Conservation (phyloP, 2,329 filamentous ascomycete species). For the Coniochaeta prunicola region DNA sequence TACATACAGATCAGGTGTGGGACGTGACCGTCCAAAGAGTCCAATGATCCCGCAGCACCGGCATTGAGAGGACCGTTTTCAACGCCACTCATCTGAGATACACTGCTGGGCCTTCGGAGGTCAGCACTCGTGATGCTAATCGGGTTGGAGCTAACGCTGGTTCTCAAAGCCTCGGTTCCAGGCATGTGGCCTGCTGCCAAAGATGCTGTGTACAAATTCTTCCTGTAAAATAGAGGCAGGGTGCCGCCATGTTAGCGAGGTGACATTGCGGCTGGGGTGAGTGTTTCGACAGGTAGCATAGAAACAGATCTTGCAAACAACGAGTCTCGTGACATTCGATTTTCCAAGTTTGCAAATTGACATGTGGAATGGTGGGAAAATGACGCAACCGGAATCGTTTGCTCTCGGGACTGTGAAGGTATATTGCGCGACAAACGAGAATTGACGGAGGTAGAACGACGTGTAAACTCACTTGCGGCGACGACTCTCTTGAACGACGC, state of each 20-base stretch:
- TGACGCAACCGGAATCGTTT: not conserved
- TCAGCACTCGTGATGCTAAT: constrained; percentile 30
- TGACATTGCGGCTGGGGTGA: not conserved
- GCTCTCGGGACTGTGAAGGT: not conserved
- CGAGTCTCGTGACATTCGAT: not conserved
- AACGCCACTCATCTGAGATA: constrained; percentile 15
- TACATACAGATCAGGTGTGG: constrained; percentile 44
- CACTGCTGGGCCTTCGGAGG: constrained; percentile 28
- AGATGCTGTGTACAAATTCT: constrained; percentile 32
- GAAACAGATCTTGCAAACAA: not conserved
- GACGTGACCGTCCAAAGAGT: constrained; percentile 29
- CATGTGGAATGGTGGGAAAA: too few relatives aligned
- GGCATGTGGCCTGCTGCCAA: constrained; percentile 23
- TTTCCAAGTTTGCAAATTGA: not conserved
- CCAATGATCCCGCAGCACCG: constrained; percentile 2
- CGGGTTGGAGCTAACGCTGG: constrained; percentile 26
- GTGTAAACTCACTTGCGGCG: constrained; percentile 66
- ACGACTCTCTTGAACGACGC: constrained; percentile 72
- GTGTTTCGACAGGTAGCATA: not conserved
- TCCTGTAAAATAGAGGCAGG: constrained; percentile 26
- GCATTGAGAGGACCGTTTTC: constrained; percentile 3
- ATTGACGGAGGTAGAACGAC: not conserved
- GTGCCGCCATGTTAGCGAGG: constrained; percentile 2
- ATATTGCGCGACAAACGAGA: not conserved
- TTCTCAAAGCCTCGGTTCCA: constrained; percentile 38